These are phyloP conservation scores for Microcyclospora tardicrescens DNA, from an alignment of 2,329 filamentous ascomycete species.

Conservation along the genomic window DNA sequence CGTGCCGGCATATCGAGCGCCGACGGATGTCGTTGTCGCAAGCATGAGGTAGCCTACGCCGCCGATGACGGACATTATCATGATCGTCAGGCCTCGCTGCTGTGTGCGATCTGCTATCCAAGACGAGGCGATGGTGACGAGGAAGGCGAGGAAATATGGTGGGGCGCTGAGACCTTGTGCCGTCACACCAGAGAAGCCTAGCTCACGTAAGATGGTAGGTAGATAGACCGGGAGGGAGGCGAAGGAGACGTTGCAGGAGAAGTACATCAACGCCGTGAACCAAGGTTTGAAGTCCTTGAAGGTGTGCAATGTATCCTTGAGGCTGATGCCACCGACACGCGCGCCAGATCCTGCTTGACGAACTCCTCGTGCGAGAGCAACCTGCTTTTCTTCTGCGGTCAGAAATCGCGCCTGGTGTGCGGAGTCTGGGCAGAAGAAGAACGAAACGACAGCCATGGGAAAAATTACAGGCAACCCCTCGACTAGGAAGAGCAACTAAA, in stretches of 20 bases:
- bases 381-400: slow-evolving; percentile 42
- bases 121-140: slow-evolving; percentile 25
- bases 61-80: slow-evolving; percentile 22
- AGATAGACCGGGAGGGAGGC: slow-evolving; percentile 36
- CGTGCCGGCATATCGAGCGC: slow-evolving; percentile 23
- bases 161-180: slow-evolving; percentile 46
- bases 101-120: slow-evolving; percentile 26
- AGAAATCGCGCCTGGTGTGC: slow-evolving; percentile 41
- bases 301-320: slow-evolving; percentile 35
- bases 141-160: slow-evolving; percentile 30
- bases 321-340: slow-evolving; percentile 28
- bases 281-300: slow-evolving; percentile 25
- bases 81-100: slow-evolving; percentile 29
- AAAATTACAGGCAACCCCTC: slow-evolving; percentile 50
- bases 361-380: slow-evolving; percentile 35
- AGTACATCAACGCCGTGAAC: slow-evolving; percentile 40
- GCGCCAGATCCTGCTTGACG: slow-evolving; percentile 38
- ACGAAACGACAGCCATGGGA: slow-evolving; percentile 39
- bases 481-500: slow-evolving; percentile 42
- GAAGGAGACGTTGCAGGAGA: slow-evolving; percentile 47
- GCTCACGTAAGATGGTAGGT: slow-evolving; percentile 34
- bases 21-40: slow-evolving; percentile 14
- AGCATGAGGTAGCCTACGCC: slow-evolving; percentile 29
- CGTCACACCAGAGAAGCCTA: slow-evolving; percentile 55
- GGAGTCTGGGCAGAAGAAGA: slow-evolving; percentile 40